A percentile compares a stretch with the other conserved stretches of the same genome.
Evolutionary conservation across 805 yeast genomes (phyloP).

Genomic region (Candida ortonii): DNA sequence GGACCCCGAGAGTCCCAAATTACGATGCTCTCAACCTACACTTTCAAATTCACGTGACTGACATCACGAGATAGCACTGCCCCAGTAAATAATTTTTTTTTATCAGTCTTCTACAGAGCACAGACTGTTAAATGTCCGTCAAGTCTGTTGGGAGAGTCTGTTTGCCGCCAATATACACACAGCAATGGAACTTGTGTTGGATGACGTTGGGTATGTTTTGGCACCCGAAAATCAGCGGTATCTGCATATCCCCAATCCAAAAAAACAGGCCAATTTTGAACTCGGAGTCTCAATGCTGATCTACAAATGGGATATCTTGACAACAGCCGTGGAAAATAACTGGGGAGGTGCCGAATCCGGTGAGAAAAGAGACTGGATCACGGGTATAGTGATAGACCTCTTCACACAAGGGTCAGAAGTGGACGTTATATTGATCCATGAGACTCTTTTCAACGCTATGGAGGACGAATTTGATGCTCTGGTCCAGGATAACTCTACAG

Average conservation of each 20-base stretch:
- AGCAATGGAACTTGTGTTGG: conserved; percentile 28
- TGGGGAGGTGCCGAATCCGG: conserved; percentile 96
- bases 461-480: conserved; percentile 89
- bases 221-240: conserved; percentile 25
- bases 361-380: conserved; percentile 94
- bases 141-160: too few relatives aligned
- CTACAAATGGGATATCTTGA: conserved; percentile 85
- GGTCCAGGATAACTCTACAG: conserved; percentile 86
- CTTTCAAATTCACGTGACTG: too few relatives aligned
- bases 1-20: too few relatives aligned
- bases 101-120: too few relatives aligned
- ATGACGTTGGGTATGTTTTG: conserved; percentile 33
- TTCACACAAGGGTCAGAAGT: conserved; percentile 62
- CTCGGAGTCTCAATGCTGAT: conserved; percentile 89
- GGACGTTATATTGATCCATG: conserved; percentile 79
- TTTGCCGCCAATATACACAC: too few relatives aligned
- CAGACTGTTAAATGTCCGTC: too few relatives aligned
- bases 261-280: conserved; percentile 82
- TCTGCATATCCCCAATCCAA: conserved; percentile 43
- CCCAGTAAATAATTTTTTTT: too few relatives aligned
- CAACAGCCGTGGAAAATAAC: conserved; percentile 81
- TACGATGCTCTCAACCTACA: too few relatives aligned
- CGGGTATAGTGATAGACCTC: conserved; percentile 75
- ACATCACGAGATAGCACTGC: too few relatives aligned
- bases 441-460: conserved; percentile 83